These are phyloP conservation scores for Chlorella variabilis DNA, from an alignment of 163 green algal genomes.

Conservation along the genomic window DNA sequence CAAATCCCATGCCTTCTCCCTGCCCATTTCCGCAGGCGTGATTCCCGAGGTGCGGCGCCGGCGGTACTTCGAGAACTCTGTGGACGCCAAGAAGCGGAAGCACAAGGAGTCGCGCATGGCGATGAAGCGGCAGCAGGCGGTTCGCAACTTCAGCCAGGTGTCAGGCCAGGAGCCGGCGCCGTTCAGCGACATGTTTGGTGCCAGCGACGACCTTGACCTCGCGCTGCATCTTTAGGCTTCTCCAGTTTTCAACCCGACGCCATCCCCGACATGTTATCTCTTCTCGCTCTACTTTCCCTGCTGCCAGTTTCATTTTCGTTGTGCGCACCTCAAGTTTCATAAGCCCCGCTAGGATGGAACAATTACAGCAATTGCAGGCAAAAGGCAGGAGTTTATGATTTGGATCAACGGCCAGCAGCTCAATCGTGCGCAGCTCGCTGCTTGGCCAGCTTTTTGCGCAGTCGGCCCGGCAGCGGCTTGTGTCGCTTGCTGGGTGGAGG, in stretches of 20 bases:
- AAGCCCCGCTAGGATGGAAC: no score
- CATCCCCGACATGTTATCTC: neutral
- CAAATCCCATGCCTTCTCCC: no score
- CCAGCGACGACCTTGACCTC: neutral
- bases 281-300: neutral
- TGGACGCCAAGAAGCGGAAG: conserved; percentile 52
- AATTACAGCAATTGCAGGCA: no score
- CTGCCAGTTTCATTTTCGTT: neutral
- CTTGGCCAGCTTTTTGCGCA: conserved; percentile 77
- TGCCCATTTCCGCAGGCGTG: conserved; percentile 27
- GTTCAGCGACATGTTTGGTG: conserved; percentile 51
- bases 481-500: neutral
- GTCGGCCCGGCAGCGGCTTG: conserved; percentile 66
- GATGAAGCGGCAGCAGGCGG: conserved; percentile 20
- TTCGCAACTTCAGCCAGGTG: conserved; percentile 33
- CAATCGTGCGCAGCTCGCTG: neutral
- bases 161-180: conserved; percentile 40
- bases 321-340: neutral
- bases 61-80: conserved; percentile 51
- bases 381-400: neutral
- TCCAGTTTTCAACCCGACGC: no score
- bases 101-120: conserved; percentile 41
- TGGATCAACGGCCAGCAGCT: no score
- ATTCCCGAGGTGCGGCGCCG: conserved; percentile 49
- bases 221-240: conserved; percentile 6